Evolutionary conservation across 2,329 filamentous ascomycete species (phyloP).

Genomic region (Hysterium pulicare): DNA sequence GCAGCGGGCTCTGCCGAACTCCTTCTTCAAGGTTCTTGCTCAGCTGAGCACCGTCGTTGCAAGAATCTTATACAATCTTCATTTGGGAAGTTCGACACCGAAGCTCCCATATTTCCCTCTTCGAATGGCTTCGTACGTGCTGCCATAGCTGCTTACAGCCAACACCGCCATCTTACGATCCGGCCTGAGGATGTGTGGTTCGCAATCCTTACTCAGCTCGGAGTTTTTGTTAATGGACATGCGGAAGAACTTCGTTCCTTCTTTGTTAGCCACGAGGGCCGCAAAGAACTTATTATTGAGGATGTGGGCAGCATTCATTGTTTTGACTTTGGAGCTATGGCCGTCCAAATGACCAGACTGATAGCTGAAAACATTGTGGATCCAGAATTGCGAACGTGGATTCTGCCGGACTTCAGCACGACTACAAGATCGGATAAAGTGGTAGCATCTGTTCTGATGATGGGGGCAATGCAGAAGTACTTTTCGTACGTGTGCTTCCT

Average conservation of each 20-base stretch:
- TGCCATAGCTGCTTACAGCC: conserved; percentile 6
- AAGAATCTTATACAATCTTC: not conserved
- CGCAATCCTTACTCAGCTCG: conserved; percentile 16
- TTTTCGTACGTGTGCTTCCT: conserved; percentile 37
- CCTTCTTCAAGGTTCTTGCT: not conserved
- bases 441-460: conserved; percentile 48
- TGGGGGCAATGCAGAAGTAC: conserved; percentile 51
- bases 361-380: conserved; percentile 45
- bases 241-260: conserved; percentile 6
- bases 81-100: not conserved
- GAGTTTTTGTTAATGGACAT: conserved; percentile 12
- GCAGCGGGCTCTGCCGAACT: not conserved
- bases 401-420: conserved; percentile 53
- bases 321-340: conserved; percentile 29
- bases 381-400: conserved; percentile 43
- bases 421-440: conserved; percentile 45
- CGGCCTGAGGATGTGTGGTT: conserved; percentile 23
- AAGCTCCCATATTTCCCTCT: not conserved
- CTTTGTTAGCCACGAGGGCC: conserved; percentile 24
- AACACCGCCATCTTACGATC: conserved; percentile 15
- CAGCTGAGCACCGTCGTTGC: not conserved
- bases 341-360: conserved; percentile 34
- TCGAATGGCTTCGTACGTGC: conserved; percentile 11
- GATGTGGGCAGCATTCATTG: conserved; percentile 13
- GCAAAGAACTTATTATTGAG: conserved; percentile 32